Conservation (phyloP, 192 early-diverging fungal species). For the Umbelopsis sp. region DNA sequence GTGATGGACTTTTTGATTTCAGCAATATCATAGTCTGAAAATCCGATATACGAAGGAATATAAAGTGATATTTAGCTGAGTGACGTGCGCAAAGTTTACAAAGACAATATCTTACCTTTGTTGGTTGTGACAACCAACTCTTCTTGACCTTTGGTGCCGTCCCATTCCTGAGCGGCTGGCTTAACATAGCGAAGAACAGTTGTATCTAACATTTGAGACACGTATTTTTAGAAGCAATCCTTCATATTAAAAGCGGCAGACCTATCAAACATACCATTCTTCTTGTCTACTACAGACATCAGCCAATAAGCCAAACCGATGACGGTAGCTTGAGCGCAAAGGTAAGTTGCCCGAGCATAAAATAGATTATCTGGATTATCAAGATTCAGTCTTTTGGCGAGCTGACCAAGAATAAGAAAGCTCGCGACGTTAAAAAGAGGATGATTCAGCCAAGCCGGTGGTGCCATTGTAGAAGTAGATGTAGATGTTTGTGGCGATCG, state of each 20-base stretch:
- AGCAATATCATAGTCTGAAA: conserved; percentile 75
- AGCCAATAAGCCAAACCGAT: conserved; percentile 46
- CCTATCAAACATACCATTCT: conserved; percentile 65
- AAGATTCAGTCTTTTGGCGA: conserved; percentile 64
- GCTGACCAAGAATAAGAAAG: conserved; percentile 64
- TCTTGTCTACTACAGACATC: conserved; percentile 53
- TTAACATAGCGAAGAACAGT: conserved; percentile 82
- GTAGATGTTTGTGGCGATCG: not conserved
- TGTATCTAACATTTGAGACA: conserved; percentile 55
- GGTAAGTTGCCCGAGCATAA: conserved; percentile 61
- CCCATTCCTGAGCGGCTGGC: conserved; percentile 59
- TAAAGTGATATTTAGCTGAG: not conserved
- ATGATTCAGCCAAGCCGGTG: conserved; percentile 29
- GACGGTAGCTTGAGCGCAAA: conserved; percentile 57
- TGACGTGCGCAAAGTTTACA: not conserved
- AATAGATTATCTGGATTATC: conserved; percentile 63
- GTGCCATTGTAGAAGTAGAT: conserved; percentile 9
- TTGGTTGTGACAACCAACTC: conserved; percentile 38
- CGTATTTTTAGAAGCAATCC: not conserved
- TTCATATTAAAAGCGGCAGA: not conserved
- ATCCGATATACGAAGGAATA: conserved; percentile 5
- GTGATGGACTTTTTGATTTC: conserved; percentile 72
- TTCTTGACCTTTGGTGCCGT: conserved; percentile 39
- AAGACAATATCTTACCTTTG: conserved; percentile 21
- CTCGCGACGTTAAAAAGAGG: conserved; percentile 47